Base-by-base conservation (phyloP, 1,284 basidiomycete species). In the Ganoderma boninense region DNA sequence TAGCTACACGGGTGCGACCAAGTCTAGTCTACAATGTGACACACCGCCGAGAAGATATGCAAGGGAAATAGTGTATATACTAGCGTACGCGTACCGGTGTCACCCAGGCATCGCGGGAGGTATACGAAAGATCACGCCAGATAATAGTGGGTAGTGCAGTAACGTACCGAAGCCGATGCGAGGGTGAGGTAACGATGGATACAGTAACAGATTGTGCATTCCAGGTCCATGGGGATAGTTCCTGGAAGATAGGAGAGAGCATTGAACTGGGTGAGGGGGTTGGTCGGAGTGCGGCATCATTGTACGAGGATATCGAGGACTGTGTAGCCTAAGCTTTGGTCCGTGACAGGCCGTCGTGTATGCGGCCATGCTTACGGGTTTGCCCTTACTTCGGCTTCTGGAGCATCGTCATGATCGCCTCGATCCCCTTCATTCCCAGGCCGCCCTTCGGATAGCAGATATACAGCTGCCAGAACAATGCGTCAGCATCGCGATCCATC, bases 351-450 rank as follows among this genome's bases (percentile, higher is more conserved):
- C 38, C 32, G 18, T 16, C 35, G 16, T 57, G 14, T 23, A 14
- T 32, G 35, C n/a, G 13, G 40, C n/a, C 26, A 32, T n/a, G n/a
- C n/a, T n/a, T 38, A 32, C 43, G 14, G 13, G 35, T 60, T n/a
- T 10, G 20, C 40, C 60, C 13, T 74, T 76, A 81, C 74, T 82
- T 82, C 2, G 79, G 76, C 70, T 76, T 79, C 75, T 82, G 79
- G 16, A 83, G 75, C 65, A 79, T 78, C 14, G 74, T 64, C 82
- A 84, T 83, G 72, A 84, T 78, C 1, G 83, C 82, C 74, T 82
- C 80, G 42, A 84, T 76, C 62, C 83, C 83, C 68, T 77, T 79
- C 66, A 81, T 72, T 49, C 83, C 78, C 46, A 78, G 62, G 13
- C 76, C 74, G 11, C 78, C 77, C 67, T 78, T 78, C 8, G 78